Evolutionary conservation across 2,329 filamentous ascomycete genomes (phyloP), one percentile per base, ranked within the genome.

Genomic region (Fusarium incarnatum): DNA sequence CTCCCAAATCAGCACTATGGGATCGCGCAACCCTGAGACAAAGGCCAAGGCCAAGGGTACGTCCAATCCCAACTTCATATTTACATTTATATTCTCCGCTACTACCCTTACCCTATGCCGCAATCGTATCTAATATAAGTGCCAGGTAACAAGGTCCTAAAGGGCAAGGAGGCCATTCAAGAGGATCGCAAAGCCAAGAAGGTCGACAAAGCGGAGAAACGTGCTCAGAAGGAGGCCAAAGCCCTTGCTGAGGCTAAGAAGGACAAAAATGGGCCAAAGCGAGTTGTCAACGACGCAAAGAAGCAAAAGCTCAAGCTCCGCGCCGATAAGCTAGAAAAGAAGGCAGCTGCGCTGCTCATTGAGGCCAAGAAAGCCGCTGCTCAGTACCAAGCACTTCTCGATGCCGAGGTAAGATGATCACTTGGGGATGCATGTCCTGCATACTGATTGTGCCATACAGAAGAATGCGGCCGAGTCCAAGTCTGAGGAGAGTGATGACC

Each of bases 131-230:
- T 64, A 54, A 67, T 52, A 12, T 30, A 53, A 56, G 60, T 56
- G 30, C 41, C 28, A 27, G n/a, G 16, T 50, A 75, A 69, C 56
- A 44, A 56, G 58, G 59, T 48, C 58, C 18, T 15, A 53, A 55
- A 53, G n/a, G 45, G 64, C 37, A 69, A 63, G 45, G 60, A 57
- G 44, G 22, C 57, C 44, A 72, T 64, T 50, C 57, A 53, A 18
- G 74, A 76, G 30, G 68, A 73, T 28, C 73, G 82, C 50, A 79
- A 79, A 61, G 79, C 77, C 64, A 83, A 82, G 73, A 79, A 78
- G 16, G 69, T 71, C 20, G 64, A 65, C 58, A 80, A 79, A 73
- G 71, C 80, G 18, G 79, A 79, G 70, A 83, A 81, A 74, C 74
- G 74, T 47, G 78, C 78, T 23, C 80, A 79, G 60, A 82, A 83